These are phyloP conservation scores for Patellifolia procumbens DNA, from an alignment of 179 eudicot genomes.

Conservation along the genomic window DNA sequence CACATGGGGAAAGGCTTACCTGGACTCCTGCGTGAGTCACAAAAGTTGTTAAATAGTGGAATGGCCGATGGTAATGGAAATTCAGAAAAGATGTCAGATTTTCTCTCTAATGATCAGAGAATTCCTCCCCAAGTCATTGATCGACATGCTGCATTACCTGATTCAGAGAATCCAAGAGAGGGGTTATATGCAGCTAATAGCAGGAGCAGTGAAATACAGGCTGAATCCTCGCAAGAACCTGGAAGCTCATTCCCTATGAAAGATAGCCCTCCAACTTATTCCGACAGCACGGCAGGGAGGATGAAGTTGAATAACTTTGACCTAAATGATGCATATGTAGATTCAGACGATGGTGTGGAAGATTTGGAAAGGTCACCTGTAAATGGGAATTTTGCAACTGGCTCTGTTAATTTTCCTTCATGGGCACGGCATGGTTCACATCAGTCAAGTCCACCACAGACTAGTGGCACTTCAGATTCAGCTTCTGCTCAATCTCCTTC, in stretches of 20 bases:
- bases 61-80: constrained; percentile 39
- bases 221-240: constrained; percentile 28
- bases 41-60: constrained; percentile 43
- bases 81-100: constrained; percentile 40
- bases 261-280: constrained; percentile 43
- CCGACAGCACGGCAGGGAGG: constrained; percentile 40
- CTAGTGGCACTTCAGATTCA: constrained; percentile 76
- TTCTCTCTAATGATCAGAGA: constrained; percentile 21
- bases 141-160: constrained; percentile 18
- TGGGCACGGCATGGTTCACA: too few relatives aligned
- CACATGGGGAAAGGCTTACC: too few relatives aligned
- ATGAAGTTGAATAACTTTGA: too few relatives aligned
- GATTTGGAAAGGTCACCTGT: too few relatives aligned
- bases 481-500: constrained; percentile 71
- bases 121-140: constrained; percentile 18
- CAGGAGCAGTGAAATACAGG: constrained; percentile 22
- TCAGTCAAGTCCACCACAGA: too few relatives aligned
- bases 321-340: too few relatives aligned
- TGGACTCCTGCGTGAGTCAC: constrained; percentile 52
- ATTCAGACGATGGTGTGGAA: too few relatives aligned
- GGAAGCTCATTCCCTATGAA: constrained; percentile 27
- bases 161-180: constrained; percentile 31
- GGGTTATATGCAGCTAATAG: constrained; percentile 21
- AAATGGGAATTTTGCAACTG: too few relatives aligned
- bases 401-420: too few relatives aligned